phyloP scores from a whole-genome alignment of 164 flowering plant species.

The Kalanchoe fedtschenkoi region DNA sequence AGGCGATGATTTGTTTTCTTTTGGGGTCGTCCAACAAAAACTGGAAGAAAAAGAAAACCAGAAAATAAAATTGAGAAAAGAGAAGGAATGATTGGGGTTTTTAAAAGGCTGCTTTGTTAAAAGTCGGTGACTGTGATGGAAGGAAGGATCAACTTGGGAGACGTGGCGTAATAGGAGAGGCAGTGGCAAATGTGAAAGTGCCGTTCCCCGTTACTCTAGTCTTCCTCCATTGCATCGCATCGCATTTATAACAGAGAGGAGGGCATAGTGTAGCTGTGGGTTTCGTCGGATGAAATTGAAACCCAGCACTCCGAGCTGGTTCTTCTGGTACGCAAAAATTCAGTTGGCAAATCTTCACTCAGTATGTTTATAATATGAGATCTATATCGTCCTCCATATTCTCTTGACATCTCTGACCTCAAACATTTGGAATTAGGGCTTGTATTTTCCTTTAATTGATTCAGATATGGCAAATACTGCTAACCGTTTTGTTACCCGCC shows the following conservation, averaged over 20 bases:
- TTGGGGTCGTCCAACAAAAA: no score
- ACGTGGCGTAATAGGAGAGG: no score
- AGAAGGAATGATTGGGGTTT: no score
- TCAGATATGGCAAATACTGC: not conserved
- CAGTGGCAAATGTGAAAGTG: no score
- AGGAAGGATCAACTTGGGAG: no score
- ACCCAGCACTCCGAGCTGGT: not conserved
- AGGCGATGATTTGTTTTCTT: no score
- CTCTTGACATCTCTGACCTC: not conserved
- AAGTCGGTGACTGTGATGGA: no score
- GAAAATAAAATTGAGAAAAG: no score
- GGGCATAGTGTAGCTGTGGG: not conserved
- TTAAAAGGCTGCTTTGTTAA: no score
- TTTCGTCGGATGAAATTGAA: constrained; percentile 4
- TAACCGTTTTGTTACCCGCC: not conserved
- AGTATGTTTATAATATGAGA: not conserved
- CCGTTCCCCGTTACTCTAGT: no score
- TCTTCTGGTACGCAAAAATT: not conserved
- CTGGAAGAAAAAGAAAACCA: no score
- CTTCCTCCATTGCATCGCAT: no score
- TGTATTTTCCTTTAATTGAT: not conserved
- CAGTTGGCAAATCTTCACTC: not conserved
- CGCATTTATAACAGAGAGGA: not conserved
- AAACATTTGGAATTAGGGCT: not conserved
- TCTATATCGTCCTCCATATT: not conserved